phyloP scores from a whole-genome alignment of 2,329 filamentous ascomycete species.

The Aspergillus pseudoviridinutans region DNA sequence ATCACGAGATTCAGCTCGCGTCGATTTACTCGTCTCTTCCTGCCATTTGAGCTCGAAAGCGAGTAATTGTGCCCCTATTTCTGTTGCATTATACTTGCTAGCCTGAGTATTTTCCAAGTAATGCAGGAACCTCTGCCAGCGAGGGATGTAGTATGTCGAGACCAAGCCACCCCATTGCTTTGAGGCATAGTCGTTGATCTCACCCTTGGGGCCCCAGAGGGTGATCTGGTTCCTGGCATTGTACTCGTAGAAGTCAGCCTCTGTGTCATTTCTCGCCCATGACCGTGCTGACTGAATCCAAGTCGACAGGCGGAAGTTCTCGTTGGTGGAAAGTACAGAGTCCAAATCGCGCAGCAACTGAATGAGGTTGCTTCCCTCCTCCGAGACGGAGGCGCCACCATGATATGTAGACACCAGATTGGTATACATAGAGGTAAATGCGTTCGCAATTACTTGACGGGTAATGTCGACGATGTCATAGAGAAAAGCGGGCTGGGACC shows the following conservation, averaged over 20 bases:
- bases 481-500: conserved; percentile 40
- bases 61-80: neutral
- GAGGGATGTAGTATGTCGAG: conserved; percentile 43
- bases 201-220: conserved; percentile 46
- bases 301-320: conserved; percentile 40
- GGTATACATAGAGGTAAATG: conserved; percentile 41
- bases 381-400: conserved; percentile 16
- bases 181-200: conserved; percentile 50
- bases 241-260: conserved; percentile 41
- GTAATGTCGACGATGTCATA: conserved; percentile 50
- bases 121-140: conserved; percentile 47
- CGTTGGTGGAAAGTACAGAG: conserved; percentile 39
- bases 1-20: neutral
- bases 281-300: conserved; percentile 42
- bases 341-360: conserved; percentile 39
- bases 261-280: conserved; percentile 21
- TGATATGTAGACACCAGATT: conserved; percentile 26
- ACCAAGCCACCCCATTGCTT: conserved; percentile 50
- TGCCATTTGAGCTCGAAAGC: neutral
- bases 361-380: conserved; percentile 28
- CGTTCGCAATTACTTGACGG: conserved; percentile 47
- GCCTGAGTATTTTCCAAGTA: conserved; percentile 19
- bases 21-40: neutral
- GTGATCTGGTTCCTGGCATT: conserved; percentile 51
- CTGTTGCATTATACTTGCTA: neutral